These are phyloP conservation scores for Fomitiporia mediterranea DNA, from an alignment of 1,284 basidiomycete species.

Conservation along the genomic window DNA sequence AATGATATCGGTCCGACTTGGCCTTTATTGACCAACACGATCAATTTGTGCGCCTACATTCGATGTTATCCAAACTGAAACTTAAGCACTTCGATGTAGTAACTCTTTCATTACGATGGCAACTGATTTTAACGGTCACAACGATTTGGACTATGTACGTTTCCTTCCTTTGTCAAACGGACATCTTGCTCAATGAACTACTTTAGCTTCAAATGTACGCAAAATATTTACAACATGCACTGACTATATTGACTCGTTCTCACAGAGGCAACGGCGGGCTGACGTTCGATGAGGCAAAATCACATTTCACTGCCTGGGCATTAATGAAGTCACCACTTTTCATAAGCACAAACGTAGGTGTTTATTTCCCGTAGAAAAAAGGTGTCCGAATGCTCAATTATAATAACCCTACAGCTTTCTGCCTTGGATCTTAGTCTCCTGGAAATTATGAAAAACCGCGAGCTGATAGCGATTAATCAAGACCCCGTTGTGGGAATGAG, in stretches of 20 bases:
- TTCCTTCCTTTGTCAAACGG: neutral
- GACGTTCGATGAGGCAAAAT: constrained; percentile 54
- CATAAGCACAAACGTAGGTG: constrained; percentile 37
- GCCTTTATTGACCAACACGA: constrained; percentile 36
- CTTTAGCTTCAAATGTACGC: constrained; percentile 50
- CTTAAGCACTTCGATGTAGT: constrained; percentile 28
- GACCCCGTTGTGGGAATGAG: constrained; percentile 57
- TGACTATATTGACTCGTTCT: neutral
- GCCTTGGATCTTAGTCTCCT: constrained; percentile 45
- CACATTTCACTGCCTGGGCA: constrained; percentile 63
- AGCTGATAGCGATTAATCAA: constrained; percentile 67
- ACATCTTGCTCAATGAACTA: constrained; percentile 6
- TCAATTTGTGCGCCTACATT: constrained; percentile 41
- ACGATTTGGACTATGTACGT: constrained; percentile 57
- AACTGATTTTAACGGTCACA: constrained; percentile 56
- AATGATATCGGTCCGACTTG: constrained; percentile 43
- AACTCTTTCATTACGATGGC: constrained; percentile 47
- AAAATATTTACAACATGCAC: neutral
- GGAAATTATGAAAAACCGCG: constrained; percentile 53
- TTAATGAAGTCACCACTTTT: constrained; percentile 56
- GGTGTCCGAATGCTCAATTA: constrained; percentile 33
- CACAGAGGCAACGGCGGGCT: constrained; percentile 51
- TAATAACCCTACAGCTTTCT: constrained; percentile 38
- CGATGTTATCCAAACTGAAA: constrained; percentile 31
- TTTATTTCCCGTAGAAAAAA: constrained; percentile 26